Percentiles rank a stretch among this genome's conserved stretches.
phyloP scores from a whole-genome alignment of 176 grass and related monocot species.

The Bromus sterilis region DNA sequence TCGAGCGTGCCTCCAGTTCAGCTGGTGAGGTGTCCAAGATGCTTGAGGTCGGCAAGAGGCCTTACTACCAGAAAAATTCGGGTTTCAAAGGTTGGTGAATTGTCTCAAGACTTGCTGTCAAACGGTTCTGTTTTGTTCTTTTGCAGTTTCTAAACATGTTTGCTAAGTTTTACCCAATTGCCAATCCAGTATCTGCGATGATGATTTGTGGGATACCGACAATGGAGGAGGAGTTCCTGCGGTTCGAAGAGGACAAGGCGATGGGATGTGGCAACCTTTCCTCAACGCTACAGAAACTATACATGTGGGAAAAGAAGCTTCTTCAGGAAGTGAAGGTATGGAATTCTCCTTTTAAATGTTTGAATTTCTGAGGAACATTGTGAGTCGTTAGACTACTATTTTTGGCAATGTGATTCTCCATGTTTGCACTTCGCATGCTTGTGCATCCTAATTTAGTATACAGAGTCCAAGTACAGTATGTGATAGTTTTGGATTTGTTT shows the following conservation, averaged over 20 bases:
- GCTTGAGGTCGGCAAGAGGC: constrained; percentile 94
- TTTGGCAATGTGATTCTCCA: background rate
- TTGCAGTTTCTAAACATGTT: background rate
- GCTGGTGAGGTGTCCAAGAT: constrained; percentile 67
- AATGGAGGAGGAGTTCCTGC: constrained; percentile 51
- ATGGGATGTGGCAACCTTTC: constrained; percentile 83
- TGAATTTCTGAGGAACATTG: constrained; percentile 8
- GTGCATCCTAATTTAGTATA: background rate
- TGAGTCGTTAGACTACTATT: background rate
- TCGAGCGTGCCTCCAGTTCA: constrained; percentile 66
- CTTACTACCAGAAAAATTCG: constrained; percentile 79
- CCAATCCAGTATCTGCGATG: constrained; percentile 45
- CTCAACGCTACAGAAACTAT: constrained; percentile 88
- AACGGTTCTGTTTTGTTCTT: background rate
- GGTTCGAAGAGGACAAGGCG: constrained; percentile 70
- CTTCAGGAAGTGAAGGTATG: constrained; percentile 98
- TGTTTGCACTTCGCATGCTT: background rate
- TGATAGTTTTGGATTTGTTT: background rate
- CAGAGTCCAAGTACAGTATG: background rate
- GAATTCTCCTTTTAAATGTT: background rate
- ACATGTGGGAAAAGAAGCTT: constrained; percentile 97
- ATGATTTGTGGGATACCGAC: constrained; percentile 80
- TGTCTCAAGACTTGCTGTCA: background rate
- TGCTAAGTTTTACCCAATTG: background rate
- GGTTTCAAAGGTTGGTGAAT: constrained; percentile 61